Percentiles rank a stretch among this genome's conserved stretches.
Evolutionary conservation across 306 rosid genomes (phyloP).

Genomic region (Prosopis cineraria): DNA sequence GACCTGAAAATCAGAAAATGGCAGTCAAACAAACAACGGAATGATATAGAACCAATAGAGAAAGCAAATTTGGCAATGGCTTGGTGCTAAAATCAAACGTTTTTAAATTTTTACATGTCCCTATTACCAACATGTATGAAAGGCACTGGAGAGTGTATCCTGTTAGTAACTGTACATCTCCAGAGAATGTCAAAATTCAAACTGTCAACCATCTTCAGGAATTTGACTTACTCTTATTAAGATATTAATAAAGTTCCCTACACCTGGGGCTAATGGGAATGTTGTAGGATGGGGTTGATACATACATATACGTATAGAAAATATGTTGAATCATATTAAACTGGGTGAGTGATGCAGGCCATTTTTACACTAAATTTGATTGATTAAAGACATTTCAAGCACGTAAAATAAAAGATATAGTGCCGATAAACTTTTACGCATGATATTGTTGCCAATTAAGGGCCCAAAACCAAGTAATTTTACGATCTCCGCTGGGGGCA

Average conservation of each 20-base stretch:
- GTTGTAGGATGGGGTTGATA: background rate
- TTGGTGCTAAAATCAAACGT: background rate
- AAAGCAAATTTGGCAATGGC: slow-evolving; percentile 7
- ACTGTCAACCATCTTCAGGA: background rate
- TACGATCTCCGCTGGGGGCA: background rate
- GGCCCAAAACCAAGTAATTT: background rate
- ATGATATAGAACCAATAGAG: slow-evolving; percentile 8
- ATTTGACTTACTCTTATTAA: background rate
- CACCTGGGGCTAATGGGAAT: background rate
- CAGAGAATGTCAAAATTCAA: background rate
- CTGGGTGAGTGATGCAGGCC: too few relatives aligned
- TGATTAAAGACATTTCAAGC: background rate
- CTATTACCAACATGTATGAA: background rate
- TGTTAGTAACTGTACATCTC: background rate
- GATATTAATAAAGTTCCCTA: background rate
- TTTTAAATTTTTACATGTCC: background rate
- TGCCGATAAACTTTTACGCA: background rate
- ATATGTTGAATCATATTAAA: background rate
- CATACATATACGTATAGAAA: background rate
- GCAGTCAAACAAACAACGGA: slow-evolving; percentile 25
- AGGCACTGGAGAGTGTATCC: background rate
- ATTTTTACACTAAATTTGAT: background rate
- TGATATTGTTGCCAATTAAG: background rate
- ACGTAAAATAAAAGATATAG: too few relatives aligned
- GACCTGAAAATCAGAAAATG: slow-evolving; percentile 56